A percentile compares a stretch with the other conserved stretches of the same genome.
phyloP scores from a whole-genome alignment of 345 rosid species.

The Euphorbia peplus region DNA sequence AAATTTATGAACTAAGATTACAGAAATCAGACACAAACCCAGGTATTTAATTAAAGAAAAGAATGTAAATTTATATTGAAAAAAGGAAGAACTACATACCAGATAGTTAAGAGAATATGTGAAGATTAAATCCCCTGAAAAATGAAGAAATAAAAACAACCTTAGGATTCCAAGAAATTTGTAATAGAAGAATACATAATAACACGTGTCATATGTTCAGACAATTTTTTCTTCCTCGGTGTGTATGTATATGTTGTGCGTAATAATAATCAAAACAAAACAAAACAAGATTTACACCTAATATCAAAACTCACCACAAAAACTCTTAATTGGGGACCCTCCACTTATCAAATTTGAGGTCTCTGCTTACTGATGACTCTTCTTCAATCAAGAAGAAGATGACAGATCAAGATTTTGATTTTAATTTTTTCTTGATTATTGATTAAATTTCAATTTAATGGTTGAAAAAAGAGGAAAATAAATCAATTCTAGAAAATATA shows the following conservation, averaged over 20 bases:
- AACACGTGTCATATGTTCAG: slow-evolving; percentile 27
- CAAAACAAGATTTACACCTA: not conserved
- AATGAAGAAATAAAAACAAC: not conserved
- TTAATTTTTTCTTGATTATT: not conserved
- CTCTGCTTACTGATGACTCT: slow-evolving; percentile 8
- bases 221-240: slow-evolving; percentile 13
- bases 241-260: not conserved
- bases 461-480: no score
- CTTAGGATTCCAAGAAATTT: slow-evolving; percentile 22
- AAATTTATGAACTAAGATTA: not conserved
- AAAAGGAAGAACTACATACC: not conserved
- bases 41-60: not conserved
- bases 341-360: slow-evolving; percentile 26
- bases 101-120: not conserved
- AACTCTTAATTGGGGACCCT: slow-evolving; percentile 12
- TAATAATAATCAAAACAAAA: slow-evolving; percentile 1
- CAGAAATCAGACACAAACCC: not conserved
- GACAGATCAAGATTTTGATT: slow-evolving; percentile 14
- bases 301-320: slow-evolving; percentile 27
- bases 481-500: no score
- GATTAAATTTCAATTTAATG: no score
- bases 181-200: slow-evolving; percentile 21
- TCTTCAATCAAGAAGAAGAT: slow-evolving; percentile 18
- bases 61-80: not conserved
- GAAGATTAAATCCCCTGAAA: not conserved